These are phyloP conservation scores for Groenewaldozyma auringiensis DNA, from an alignment of 1,139 yeast genomes.

Conservation along the genomic window DNA sequence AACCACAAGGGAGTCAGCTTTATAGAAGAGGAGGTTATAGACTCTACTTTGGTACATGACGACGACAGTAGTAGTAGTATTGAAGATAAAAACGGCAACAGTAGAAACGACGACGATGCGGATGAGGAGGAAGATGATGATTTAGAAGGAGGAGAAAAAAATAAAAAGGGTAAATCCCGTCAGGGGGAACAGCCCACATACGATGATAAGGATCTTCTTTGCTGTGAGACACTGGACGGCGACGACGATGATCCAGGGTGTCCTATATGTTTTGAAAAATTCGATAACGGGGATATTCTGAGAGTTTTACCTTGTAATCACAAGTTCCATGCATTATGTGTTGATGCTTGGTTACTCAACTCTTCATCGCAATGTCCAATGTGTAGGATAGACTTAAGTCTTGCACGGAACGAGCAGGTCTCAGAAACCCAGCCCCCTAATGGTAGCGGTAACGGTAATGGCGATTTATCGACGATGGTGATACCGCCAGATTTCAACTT, in stretches of 20 bases:
- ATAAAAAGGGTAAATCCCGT: slow-evolving; percentile 1
- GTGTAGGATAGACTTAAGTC: slow-evolving; percentile 56
- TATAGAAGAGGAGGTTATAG: background rate
- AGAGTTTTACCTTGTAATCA: slow-evolving; percentile 76
- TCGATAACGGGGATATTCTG: slow-evolving; percentile 46
- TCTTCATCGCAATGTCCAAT: slow-evolving; percentile 76
- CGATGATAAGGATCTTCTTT: background rate
- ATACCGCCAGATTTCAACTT: slow-evolving; percentile 24
- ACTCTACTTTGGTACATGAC: background rate
- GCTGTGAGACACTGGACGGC: slow-evolving; percentile 8
- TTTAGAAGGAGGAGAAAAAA: background rate
- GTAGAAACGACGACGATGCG: slow-evolving; percentile 2
- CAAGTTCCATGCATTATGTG: slow-evolving; percentile 70
- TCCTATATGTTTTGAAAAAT: slow-evolving; percentile 67
- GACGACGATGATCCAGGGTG: slow-evolving; percentile 62
- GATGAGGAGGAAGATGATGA: background rate
- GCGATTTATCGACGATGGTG: slow-evolving; percentile 8
- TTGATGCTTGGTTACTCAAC: slow-evolving; percentile 75
- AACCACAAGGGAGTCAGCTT: slow-evolving; percentile 3
- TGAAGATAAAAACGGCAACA: background rate
- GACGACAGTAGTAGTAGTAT: background rate
- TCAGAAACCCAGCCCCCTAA: slow-evolving; percentile 21
- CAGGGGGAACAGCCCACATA: background rate
- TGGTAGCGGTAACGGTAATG: slow-evolving; percentile 1
- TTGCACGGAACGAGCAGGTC: slow-evolving; percentile 21